These are phyloP conservation scores for Nicotiana sylvestris DNA, from an alignment of 257 asterid genomes.

Conservation along the genomic window DNA sequence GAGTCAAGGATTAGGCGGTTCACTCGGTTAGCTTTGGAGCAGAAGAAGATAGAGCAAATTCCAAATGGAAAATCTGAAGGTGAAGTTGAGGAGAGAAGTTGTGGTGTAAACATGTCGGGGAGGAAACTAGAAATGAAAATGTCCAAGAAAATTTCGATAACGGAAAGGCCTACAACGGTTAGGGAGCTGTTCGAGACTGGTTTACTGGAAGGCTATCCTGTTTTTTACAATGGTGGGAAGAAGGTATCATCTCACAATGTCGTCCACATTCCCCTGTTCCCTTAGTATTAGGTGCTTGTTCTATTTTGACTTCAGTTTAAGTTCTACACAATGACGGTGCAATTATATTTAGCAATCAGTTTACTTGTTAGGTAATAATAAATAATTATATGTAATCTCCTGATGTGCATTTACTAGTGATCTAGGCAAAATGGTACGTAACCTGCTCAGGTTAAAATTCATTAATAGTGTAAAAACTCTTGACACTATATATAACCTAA, in stretches of 20 bases:
- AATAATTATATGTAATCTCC: too few species aligned
- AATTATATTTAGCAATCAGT: too few species aligned
- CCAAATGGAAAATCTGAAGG: slow-evolving; percentile 24
- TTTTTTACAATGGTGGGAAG: slow-evolving; percentile 94
- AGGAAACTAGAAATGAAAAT: slow-evolving; percentile 67
- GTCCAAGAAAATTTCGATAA: slow-evolving; percentile 53
- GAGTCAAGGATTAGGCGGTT: slow-evolving; percentile 43
- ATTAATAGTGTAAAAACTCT: too few species aligned
- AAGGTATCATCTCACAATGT: slow-evolving; percentile 40
- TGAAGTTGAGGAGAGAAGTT: slow-evolving; percentile 30
- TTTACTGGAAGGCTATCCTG: slow-evolving; percentile 89
- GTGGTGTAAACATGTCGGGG: slow-evolving; percentile 22
- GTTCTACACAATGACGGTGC: too few species aligned
- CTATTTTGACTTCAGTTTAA: neutral
- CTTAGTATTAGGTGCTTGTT: neutral
- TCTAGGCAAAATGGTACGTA: too few species aligned
- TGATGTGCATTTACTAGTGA: too few species aligned
- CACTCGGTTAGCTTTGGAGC: slow-evolving; percentile 48
- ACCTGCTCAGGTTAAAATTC: too few species aligned
- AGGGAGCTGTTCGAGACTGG: slow-evolving; percentile 93
- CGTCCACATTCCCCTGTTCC: neutral
- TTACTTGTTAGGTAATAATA: too few species aligned
- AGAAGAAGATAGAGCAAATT: slow-evolving; percentile 23
- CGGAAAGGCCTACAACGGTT: slow-evolving; percentile 74
- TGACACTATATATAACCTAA: too few species aligned